Evolutionary conservation across 192 early-diverging fungal genomes (phyloP).

Genomic region (Backusella macrospora): DNA sequence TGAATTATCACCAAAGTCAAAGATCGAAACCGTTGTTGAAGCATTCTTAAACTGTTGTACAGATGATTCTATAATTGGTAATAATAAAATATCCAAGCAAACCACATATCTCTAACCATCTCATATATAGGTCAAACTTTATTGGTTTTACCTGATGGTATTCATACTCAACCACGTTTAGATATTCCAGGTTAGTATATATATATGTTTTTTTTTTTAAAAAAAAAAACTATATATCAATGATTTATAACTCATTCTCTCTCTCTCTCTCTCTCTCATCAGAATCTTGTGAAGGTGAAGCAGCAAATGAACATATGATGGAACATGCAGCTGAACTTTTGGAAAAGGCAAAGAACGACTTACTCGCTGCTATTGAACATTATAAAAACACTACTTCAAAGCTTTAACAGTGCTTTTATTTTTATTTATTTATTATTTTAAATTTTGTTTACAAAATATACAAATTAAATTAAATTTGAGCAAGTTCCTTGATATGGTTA

Average conservation of each 20-base stretch:
- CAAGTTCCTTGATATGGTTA: slow-evolving; percentile 51
- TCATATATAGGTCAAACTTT: slow-evolving; percentile 16
- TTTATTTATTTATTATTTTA: background rate
- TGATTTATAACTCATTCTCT: too few species aligned
- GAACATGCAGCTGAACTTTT: background rate
- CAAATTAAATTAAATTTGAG: background rate
- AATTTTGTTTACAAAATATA: background rate
- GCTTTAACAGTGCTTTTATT: too few species aligned
- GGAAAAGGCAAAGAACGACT: background rate
- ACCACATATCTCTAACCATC: background rate
- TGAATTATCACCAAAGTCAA: slow-evolving; percentile 10
- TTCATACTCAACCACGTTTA: background rate
- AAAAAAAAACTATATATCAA: background rate
- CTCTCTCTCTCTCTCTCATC: background rate
- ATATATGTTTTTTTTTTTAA: too few species aligned
- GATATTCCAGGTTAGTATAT: background rate
- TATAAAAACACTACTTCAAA: background rate
- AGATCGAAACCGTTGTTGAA: slow-evolving; percentile 30
- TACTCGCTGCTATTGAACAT: background rate
- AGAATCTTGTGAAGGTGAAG: background rate
- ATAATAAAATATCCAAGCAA: background rate
- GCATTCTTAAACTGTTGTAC: slow-evolving; percentile 26
- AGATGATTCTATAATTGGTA: slow-evolving; percentile 22
- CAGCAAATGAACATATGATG: background rate
- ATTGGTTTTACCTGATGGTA: slow-evolving; percentile 9